Conservation (phyloP, 371 early-diverging fungal species). For the Coemansia sp. region DNA sequence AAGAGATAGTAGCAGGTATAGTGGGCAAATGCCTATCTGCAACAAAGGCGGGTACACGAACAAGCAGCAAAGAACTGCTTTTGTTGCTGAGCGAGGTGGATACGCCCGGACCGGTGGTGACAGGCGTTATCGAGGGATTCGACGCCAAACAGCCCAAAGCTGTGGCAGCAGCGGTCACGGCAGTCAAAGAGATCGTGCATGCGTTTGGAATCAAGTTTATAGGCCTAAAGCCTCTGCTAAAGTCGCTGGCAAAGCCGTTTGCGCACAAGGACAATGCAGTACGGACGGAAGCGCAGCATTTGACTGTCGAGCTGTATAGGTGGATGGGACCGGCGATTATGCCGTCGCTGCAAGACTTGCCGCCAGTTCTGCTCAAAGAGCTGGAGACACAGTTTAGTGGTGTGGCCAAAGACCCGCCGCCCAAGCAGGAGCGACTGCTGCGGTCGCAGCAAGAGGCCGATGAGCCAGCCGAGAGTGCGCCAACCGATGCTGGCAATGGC, state of each 20-base stretch:
- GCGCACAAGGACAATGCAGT: constrained; percentile 91
- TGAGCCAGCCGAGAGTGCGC: constrained; percentile 55
- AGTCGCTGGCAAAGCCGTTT: constrained; percentile 83
- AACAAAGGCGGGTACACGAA: constrained; percentile 76
- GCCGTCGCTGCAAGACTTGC: constrained; percentile 46
- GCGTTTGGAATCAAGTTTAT: constrained; percentile 80
- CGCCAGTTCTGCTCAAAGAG: constrained; percentile 70
- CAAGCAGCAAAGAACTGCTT: constrained; percentile 75
- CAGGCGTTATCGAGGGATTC: constrained; percentile 70
- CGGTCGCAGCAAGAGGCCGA: constrained; percentile 70
- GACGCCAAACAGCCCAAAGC: constrained; percentile 90
- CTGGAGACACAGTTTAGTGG: constrained; percentile 78
- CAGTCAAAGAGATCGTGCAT: constrained; percentile 71
- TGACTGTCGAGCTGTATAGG: constrained; percentile 50
- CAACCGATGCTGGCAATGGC: constrained; percentile 37
- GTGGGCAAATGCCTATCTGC: constrained; percentile 89
- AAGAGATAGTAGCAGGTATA: constrained; percentile 71
- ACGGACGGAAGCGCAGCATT: constrained; percentile 73
- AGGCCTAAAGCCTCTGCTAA: constrained; percentile 77
- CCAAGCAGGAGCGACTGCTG: constrained; percentile 69
- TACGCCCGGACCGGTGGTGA: constrained; percentile 77
- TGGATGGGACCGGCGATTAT: constrained; percentile 54
- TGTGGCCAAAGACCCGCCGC: constrained; percentile 61
- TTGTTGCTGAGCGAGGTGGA: constrained; percentile 87
- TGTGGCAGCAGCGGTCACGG: constrained; percentile 71